Conservation (phyloP, 202 grass and related monocot species). For the Elaeis oleifera region DNA sequence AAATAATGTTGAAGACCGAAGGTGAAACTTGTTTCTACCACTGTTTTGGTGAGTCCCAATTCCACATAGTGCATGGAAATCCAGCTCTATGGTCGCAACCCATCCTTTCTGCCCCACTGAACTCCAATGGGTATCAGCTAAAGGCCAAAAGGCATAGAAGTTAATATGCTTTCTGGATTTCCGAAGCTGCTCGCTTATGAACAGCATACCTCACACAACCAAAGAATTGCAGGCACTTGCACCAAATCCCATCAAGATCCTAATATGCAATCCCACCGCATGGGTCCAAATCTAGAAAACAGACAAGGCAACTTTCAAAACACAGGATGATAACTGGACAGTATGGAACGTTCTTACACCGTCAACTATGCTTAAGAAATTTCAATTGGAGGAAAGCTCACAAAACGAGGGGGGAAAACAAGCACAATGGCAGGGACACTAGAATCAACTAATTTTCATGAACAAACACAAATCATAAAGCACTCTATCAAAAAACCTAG, state of each 20-base stretch:
- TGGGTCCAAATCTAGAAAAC: conserved; percentile 40
- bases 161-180: conserved; percentile 40
- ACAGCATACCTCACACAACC: conserved; percentile 64
- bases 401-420: no score
- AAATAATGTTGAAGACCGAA: no score
- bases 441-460: no score
- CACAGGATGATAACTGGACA: conserved; percentile 31
- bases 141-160: conserved; percentile 48
- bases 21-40: conserved; percentile 29
- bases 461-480: no score
- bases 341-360: conserved; percentile 18
- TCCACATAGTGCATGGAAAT: conserved; percentile 35
- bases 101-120: conserved; percentile 37
- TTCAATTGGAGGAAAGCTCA: background rate
- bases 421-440: no score
- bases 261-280: conserved; percentile 37
- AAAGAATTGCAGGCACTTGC: conserved; percentile 45
- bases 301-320: conserved; percentile 55
- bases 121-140: conserved; percentile 55
- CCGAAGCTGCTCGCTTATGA: conserved; percentile 52
- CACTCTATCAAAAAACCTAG: no score
- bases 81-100: conserved; percentile 36
- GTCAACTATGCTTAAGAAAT: conserved; percentile 13
- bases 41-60: conserved; percentile 37
- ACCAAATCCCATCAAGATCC: conserved; percentile 34